Evolutionary conservation across 306 rosid genomes (phyloP), one percentile per base, ranked within the genome.

Genomic region (Notholithocarpus densiflorus): DNA sequence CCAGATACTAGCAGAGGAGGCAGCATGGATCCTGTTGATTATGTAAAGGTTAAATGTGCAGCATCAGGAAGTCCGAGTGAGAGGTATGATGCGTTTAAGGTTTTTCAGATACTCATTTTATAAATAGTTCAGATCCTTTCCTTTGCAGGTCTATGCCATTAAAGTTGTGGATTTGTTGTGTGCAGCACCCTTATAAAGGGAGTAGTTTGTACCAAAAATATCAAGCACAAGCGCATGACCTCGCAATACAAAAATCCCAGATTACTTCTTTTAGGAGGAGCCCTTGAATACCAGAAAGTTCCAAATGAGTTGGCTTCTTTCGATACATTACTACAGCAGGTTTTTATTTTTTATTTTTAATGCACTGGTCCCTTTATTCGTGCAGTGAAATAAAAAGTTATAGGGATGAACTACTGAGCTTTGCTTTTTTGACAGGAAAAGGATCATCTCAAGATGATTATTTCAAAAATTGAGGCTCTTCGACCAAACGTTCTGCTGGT

Each of bases 181-280:
- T 88, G 90, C 92, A 95, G 99, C 82, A 84, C 92, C 34, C 80
- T 93, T 64, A 73, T 93, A 51, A 95, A 90, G 82, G 99, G 98
- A 77, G 94, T 95, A 32, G 97, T 91, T 74, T 95, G 99, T 81
- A 95, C 99, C 51, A 95, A 95, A 87, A 95, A 89, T 84, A 90
- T 95, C 81, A 95, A 89, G 92, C 99, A 95, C 86, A 95, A 95
- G 86, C 98, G 99, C 83, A 95, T 95, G 99, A 91, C 92, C 56
- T 90, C 99, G 17, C 98, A 90, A 78, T 95, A 90, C 91, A 91
- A 87, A 83, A 93, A 82, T 48, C 92, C 99, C 69, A 86, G 94
- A 73, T 82, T 95, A 32, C 94, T 95, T 37, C 85, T 89, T 57
- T 80, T 95, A 78, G 99, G 91, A 20, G 97, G 99, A 84, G 86